Evolutionary conservation across 1,284 basidiomycete genomes (phyloP), one percentile per base, ranked within the genome.

Genomic region (Tylopilus sp.): DNA sequence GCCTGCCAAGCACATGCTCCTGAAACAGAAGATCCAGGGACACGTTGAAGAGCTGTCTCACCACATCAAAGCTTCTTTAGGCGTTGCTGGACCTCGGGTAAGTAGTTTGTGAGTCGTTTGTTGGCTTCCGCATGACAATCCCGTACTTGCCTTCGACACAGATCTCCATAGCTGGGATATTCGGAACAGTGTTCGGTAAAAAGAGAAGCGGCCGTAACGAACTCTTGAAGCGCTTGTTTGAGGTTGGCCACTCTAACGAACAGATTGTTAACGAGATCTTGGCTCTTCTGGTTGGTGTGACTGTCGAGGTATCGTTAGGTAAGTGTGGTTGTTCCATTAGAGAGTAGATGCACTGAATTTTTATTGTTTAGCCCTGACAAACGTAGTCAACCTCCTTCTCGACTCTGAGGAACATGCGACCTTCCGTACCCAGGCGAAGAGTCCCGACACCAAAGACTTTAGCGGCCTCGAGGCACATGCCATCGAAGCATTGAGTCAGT

Each of bases 221-320:
- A 30, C 64, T 88, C 38, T 71, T 81, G 52, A 77, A 79, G 57
- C 75, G 77, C 7, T 70, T 91, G 24, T 71, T 76, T 31, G 75
- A 73, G 17, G 66, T 81, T 21, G 80, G 81, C 4, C 73, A 75
- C 39, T 74, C 78, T 5, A 69, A 71, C 2, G 81, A 86, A 45
- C 76, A 83, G 48, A 69, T 85, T 14, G 76, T 82, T 9, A 88
- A 88, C 60, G 78, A 78, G 28, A 71, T 89, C 37, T 65, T 91
- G 30, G 85, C 86, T n/a, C 66, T 91, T 28, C 71, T 88, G 67
- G 77, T 89, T 47, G 77, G 79, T 20, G 71, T 79, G 4, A 80
- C 82, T 5, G 81, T 83, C 11, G 86, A 89, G 68, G 64, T 89
- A 36, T 78, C 83, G 14, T 74, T 90, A 52, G 77, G 85, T 81